These are phyloP conservation scores for Pelagophyceae sp. DNA, from an alignment of 352 stramenopile genomes.

Conservation along the genomic window DNA sequence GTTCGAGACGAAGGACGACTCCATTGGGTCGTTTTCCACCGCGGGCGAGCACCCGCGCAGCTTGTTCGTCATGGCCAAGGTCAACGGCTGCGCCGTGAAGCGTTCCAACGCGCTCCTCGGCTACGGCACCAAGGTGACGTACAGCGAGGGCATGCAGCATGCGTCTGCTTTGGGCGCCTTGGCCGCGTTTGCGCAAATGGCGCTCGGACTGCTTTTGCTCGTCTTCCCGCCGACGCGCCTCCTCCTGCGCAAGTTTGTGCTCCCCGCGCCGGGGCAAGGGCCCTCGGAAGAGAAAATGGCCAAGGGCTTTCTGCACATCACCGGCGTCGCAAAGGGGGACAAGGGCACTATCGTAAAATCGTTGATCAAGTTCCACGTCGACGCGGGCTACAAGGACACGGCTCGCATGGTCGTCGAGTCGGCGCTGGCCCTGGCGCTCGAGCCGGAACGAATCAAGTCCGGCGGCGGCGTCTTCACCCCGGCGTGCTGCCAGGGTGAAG, in stretches of 20 bases:
- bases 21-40: neutral
- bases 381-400: conserved; percentile 52
- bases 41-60: neutral
- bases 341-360: conserved; percentile 39
- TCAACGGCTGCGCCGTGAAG: conserved; percentile 69
- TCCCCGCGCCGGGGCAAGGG: conserved; percentile 62
- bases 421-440: conserved; percentile 25
- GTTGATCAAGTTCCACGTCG: conserved; percentile 31
- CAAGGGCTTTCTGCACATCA: conserved; percentile 57
- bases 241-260: conserved; percentile 53
- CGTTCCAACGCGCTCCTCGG: conserved; percentile 54
- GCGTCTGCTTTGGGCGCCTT: conserved; percentile 47
- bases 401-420: conserved; percentile 52
- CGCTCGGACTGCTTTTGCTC: conserved; percentile 44
- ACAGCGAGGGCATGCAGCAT: conserved; percentile 52
- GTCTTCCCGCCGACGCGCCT: conserved; percentile 54
- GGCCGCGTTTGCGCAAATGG: conserved; percentile 37
- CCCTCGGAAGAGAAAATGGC: conserved; percentile 64
- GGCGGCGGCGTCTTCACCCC: conserved; percentile 28
- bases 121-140: conserved; percentile 57
- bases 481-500: conserved; percentile 19
- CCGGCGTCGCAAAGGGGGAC: conserved; percentile 37
- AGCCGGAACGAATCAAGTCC: conserved; percentile 10
- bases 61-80: conserved; percentile 58
- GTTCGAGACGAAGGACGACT: neutral